Evolutionary conservation across 116 monocot genomes (phyloP), one percentile per base, ranked within the genome.

Genomic region (Papilionanthe hybrid): DNA sequence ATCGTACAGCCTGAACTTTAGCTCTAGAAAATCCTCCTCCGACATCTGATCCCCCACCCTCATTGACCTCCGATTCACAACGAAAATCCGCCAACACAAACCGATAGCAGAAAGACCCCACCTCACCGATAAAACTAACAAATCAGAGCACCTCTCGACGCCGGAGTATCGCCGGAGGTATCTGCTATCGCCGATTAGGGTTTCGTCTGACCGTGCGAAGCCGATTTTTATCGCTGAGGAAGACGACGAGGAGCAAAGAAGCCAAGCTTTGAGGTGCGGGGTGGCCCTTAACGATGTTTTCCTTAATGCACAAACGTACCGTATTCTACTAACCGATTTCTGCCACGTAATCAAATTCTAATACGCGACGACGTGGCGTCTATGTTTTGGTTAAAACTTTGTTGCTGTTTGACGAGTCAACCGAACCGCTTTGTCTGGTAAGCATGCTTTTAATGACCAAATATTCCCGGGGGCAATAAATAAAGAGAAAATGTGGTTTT

Each of bases 1-100:
- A 86, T 94, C 94, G 48, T 85, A 94, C 6, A 94, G 77, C 27
- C 91, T 85, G 83, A 94, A 91, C 75, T 86, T 94, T n/a, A 94
- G 89, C 79, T 94, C 94, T 12, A 94, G 77, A 65, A 90, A 79
- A 57, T 94, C 94, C 82, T 91, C 94, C 42, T 89, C 93, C 19
- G 86, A 84, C 93, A 93, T 93, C 81, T 85, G 76, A 72, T 58
- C 60, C 20, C 74, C 58, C 43, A 77, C 57, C 48, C 72, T 19
- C 77, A 45, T 41, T 72, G 55, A 20, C n/a, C 73, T 41, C 73
- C 19, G 73, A 73, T 44, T 20, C 20, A 75, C 30, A 12, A 29
- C 12, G 55, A 25, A 77, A 27, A 23, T 44, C 72, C 79, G 69
- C 80, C 53, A 42, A 42, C 55, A 17, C 9, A n/a, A 71, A 63